Conservation (phyloP, 768 basidiomycete species). For the Bullera alba region DNA sequence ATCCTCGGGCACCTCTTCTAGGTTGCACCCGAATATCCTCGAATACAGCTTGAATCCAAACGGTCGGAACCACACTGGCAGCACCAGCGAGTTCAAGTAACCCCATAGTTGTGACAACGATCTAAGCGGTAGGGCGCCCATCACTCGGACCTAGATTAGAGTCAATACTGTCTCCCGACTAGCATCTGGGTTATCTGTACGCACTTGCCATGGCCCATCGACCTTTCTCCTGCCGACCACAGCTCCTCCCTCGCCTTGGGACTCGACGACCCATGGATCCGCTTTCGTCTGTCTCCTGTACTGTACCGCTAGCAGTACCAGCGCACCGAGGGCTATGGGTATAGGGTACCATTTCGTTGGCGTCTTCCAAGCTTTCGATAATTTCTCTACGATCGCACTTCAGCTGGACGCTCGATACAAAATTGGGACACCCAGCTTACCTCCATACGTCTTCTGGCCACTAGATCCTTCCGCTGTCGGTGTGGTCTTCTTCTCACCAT, state of each 20-base stretch:
- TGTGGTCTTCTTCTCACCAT: no score
- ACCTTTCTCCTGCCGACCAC: slow-evolving; percentile 48
- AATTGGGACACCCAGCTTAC: no score
- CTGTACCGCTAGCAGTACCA: slow-evolving; percentile 56
- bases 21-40: slow-evolving; percentile 82
- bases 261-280: slow-evolving; percentile 29
- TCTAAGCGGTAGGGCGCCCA: slow-evolving; percentile 87
- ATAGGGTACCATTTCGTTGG: slow-evolving; percentile 94
- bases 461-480: no score
- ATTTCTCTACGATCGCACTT: background rate
- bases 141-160: slow-evolving; percentile 68
- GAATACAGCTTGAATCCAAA: slow-evolving; percentile 80
- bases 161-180: background rate
- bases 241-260: slow-evolving; percentile 36
- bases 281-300: slow-evolving; percentile 19
- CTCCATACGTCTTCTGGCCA: no score
- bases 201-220: slow-evolving; percentile 87
- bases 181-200: slow-evolving; percentile 38
- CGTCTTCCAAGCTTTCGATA: slow-evolving; percentile 51
- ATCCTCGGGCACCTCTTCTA: slow-evolving; percentile 76
- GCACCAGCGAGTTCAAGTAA: slow-evolving; percentile 82
- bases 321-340: slow-evolving; percentile 79
- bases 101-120: slow-evolving; percentile 97
- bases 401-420: no score
- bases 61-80: slow-evolving; percentile 93